Evolutionary conservation across 2,329 filamentous ascomycete species (phyloP).

Genomic region (Diaporthe nobilis): DNA sequence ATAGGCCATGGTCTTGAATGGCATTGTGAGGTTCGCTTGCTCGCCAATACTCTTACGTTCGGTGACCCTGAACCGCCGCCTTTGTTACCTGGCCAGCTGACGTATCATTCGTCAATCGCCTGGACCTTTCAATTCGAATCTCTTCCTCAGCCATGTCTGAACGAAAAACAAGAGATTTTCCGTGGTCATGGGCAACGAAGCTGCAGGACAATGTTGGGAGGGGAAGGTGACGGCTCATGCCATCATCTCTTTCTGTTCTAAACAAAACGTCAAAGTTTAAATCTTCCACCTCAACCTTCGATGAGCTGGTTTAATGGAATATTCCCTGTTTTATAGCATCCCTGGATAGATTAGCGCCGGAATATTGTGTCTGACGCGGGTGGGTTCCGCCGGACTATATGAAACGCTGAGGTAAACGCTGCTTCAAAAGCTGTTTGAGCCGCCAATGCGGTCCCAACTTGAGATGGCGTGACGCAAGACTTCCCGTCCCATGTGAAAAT

Average conservation of each 20-base stretch:
- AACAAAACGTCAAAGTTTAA: background rate
- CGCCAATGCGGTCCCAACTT: background rate
- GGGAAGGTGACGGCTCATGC: too few species aligned
- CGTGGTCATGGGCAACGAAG: background rate
- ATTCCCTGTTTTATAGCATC: background rate
- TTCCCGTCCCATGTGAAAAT: background rate
- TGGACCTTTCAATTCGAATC: background rate
- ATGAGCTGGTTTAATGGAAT: background rate
- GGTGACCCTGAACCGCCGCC: background rate
- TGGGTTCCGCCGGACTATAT: background rate
- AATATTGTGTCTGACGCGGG: background rate
- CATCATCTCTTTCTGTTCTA: background rate
- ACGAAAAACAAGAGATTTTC: fast-evolving
- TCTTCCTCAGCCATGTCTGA: fast-evolving
- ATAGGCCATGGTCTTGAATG: background rate
- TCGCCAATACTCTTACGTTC: background rate
- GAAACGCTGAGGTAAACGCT: slow-evolving; percentile 27
- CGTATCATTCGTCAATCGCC: background rate
- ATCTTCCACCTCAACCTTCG: too few species aligned
- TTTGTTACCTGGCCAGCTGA: background rate
- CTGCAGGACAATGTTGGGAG: background rate
- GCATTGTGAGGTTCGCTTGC: too few species aligned
- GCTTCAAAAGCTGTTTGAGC: slow-evolving; percentile 28
- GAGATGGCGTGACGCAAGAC: slow-evolving; percentile 1
- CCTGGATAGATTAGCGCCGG: background rate